Conservation (phyloP, 495 filamentous ascomycete species). For the Amniculicola lignicola region DNA sequence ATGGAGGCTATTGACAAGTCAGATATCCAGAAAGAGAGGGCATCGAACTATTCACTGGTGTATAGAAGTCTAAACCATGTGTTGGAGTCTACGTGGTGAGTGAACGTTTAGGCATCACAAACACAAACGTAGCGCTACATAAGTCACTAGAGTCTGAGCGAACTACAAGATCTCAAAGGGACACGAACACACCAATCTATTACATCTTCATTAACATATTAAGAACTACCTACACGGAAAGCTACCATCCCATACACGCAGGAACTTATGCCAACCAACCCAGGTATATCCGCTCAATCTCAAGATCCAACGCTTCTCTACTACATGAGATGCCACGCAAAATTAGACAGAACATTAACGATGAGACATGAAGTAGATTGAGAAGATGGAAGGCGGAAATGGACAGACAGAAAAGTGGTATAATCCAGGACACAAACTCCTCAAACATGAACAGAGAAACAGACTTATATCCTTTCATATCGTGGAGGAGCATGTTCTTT, state of each 20-base stretch:
- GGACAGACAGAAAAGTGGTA: slow-evolving; percentile 12
- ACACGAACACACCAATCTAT: too few relatives aligned
- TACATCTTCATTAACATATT: too few relatives aligned
- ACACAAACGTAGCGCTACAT: too few relatives aligned
- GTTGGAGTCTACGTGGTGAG: too few relatives aligned
- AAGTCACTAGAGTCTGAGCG: too few relatives aligned
- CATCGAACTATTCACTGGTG: too few relatives aligned
- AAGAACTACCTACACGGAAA: background rate
- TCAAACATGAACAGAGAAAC: slow-evolving; percentile 19
- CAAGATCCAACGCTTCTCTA: background rate
- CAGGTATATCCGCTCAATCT: slow-evolving; percentile 12
- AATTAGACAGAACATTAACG: slow-evolving; percentile 4
- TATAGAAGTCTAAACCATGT: too few relatives aligned
- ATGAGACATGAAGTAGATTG: background rate
- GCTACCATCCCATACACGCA: slow-evolving; percentile 8
- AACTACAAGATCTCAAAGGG: too few relatives aligned
- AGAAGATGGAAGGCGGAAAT: background rate
- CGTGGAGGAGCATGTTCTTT: background rate
- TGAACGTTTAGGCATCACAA: too few relatives aligned
- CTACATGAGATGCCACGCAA: slow-evolving; percentile 22
- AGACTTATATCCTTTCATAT: background rate
- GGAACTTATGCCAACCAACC: slow-evolving; percentile 12
- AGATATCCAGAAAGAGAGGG: too few relatives aligned
- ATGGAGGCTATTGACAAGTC: too few relatives aligned
- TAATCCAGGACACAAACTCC: slow-evolving; percentile 26